phyloP scores from a whole-genome alignment of 371 early-diverging fungal genomes.

The Mortierella sp. region DNA sequence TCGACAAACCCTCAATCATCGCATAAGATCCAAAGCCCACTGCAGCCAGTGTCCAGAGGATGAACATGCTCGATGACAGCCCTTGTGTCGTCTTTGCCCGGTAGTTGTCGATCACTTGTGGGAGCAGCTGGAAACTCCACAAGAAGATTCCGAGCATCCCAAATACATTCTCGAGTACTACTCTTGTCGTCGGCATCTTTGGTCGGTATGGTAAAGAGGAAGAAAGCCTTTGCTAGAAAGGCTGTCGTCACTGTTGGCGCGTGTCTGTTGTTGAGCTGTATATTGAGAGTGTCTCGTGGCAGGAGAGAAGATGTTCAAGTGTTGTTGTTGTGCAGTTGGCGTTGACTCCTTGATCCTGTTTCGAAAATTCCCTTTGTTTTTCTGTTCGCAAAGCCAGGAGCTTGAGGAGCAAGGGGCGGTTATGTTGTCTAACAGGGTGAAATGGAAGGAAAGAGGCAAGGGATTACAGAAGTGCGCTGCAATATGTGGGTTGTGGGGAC shows the following conservation, averaged over 20 bases:
- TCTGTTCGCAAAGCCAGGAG: background rate
- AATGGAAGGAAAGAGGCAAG: no score
- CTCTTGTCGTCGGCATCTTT: slow-evolving; percentile 19
- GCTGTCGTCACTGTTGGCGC: no score
- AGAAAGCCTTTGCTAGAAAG: background rate
- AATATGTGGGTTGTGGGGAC: no score
- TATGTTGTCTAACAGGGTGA: no score
- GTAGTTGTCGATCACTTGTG: slow-evolving; percentile 58
- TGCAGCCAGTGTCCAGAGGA: slow-evolving; percentile 62
- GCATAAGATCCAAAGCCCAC: slow-evolving; percentile 61
- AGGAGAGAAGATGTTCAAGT: no score
- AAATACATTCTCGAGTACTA: slow-evolving; percentile 59
- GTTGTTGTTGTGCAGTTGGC: background rate
- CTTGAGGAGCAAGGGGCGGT: background rate
- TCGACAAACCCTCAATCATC: slow-evolving; percentile 59
- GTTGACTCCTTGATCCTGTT: background rate
- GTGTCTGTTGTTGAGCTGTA: background rate
- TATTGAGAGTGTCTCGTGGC: background rate
- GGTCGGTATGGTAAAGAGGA: no score
- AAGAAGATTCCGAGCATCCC: slow-evolving; percentile 65
- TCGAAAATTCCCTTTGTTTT: background rate
- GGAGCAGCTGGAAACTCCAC: slow-evolving; percentile 68
- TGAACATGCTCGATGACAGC: slow-evolving; percentile 60
- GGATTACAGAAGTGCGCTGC: no score
- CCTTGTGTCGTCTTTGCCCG: slow-evolving; percentile 59